Base-by-base conservation (phyloP, 2,329 filamentous ascomycete species). In the Cercospora sp. region DNA sequence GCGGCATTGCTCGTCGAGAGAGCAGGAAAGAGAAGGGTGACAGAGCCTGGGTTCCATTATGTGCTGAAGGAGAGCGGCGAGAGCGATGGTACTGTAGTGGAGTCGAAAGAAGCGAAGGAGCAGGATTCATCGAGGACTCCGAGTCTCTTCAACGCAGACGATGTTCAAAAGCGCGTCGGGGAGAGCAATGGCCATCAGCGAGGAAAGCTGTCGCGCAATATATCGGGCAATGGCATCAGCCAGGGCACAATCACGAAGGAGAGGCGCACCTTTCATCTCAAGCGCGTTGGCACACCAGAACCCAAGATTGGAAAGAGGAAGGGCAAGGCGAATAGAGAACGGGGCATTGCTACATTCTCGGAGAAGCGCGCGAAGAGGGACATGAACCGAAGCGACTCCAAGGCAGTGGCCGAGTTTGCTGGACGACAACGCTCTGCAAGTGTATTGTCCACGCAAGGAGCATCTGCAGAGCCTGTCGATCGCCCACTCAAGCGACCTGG, bases 1-100 rank as follows among this genome's bases (percentile, higher is more conserved):
- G 74, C 76, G 43, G 66, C 69, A 21, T 67, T 77, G 45, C 61
- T 76, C 40, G 67, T 77, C 24, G 73, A 76, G 67, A 60, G 69
- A 18, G 66, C 65, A 18, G 65, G 69, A 57, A 77, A 77, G 70
- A 74, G 71, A 49, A 62, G 72, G 45, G 24, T 67, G 8, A 65
- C 62, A 26, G 64, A 70, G 28, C 40, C 43, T 26, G 57, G 62
- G 28, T 61, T 69, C 34, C 66, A 72, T 40, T 73, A 75, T 59
- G 66, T 73, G 40, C 69, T 67, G 7, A 68, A 72, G 45, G 62
- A 57, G 30, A 58, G 34, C 8, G 62, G 62, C 51, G 62, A 58
- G 34, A 26, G 12, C n/a, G 26, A 16, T 26, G 34, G 53, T 10
- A 21, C 53, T 5, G 51, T 34, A 32, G 55, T 59, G 55, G 55